Evolutionary conservation across 805 yeast species (phyloP).

Genomic region (Pichia occidentalis): DNA sequence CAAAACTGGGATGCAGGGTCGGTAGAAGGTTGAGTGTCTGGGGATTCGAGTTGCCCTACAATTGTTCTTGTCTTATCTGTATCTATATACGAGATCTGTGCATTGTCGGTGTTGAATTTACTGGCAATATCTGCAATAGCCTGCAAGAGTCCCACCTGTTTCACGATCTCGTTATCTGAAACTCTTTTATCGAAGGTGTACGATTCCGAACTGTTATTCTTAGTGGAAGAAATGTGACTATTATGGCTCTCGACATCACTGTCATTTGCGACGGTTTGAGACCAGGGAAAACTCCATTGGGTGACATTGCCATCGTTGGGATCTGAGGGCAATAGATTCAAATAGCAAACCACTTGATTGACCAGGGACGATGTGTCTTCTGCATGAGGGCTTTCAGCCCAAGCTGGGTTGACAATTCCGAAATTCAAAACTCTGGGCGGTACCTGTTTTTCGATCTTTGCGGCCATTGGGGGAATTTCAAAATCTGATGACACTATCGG

Average conservation of each 20-base stretch:
- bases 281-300: background rate
- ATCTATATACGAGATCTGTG: slow-evolving; percentile 20
- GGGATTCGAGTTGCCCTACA: slow-evolving; percentile 25
- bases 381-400: slow-evolving; percentile 12
- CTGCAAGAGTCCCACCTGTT: slow-evolving; percentile 22
- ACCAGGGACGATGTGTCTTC: slow-evolving; percentile 21
- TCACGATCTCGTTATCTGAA: slow-evolving; percentile 10
- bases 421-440: slow-evolving; percentile 17
- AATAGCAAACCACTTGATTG: slow-evolving; percentile 22
- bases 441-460: background rate
- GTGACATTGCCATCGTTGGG: background rate
- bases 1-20: slow-evolving; percentile 24
- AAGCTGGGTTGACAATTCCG: slow-evolving; percentile 19
- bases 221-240: too few relatives aligned
- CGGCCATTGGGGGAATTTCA: too few relatives aligned
- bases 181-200: background rate
- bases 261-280: background rate
- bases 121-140: slow-evolving; percentile 25
- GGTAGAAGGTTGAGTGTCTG: slow-evolving; percentile 4
- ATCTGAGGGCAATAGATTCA: slow-evolving; percentile 16
- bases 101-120: slow-evolving; percentile 16
- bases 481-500: too few relatives aligned
- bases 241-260: too few relatives aligned
- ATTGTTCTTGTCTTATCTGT: slow-evolving; percentile 30
- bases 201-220: too few relatives aligned